A percentile compares a stretch with the other conserved stretches of the same genome.
phyloP scores from a whole-genome alignment of 108 stramenopile genomes.

The Tribonema minus region DNA sequence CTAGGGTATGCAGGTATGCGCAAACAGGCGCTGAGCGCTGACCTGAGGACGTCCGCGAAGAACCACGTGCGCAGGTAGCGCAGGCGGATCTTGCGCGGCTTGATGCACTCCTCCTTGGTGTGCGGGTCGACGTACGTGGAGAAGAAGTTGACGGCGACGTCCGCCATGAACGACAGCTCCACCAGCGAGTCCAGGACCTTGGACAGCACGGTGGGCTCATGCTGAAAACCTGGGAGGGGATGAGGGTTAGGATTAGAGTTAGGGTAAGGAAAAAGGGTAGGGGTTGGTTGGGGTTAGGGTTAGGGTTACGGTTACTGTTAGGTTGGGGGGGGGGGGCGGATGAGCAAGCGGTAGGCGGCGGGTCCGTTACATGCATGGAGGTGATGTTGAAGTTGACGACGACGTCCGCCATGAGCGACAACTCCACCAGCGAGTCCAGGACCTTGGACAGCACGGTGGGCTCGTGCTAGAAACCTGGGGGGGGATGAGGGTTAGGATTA shows the following conservation, averaged over 20 bases:
- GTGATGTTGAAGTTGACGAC: neutral
- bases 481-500: neutral
- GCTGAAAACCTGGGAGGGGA: neutral
- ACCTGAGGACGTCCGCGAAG: too few species aligned
- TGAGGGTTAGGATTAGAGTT: neutral
- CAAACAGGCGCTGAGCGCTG: too few species aligned
- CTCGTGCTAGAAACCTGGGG: neutral
- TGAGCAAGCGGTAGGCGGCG: too few species aligned
- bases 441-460: neutral
- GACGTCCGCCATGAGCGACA: neutral
- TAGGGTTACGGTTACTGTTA: too few species aligned
- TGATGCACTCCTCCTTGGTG: neutral
- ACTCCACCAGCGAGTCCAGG: neutral
- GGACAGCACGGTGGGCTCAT: neutral
- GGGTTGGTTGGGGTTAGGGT: too few species aligned
- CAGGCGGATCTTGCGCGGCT: neutral
- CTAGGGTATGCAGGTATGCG: too few species aligned
- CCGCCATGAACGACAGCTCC: neutral
- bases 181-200: neutral
- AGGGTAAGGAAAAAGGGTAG: neutral
- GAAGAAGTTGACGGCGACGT: neutral
- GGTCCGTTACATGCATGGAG: too few species aligned
- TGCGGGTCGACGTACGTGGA: neutral
- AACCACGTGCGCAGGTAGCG: neutral
- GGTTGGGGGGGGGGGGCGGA: too few species aligned